Base-by-base conservation (phyloP, 441 rosid genomes). In the Erysimum pusillum region DNA sequence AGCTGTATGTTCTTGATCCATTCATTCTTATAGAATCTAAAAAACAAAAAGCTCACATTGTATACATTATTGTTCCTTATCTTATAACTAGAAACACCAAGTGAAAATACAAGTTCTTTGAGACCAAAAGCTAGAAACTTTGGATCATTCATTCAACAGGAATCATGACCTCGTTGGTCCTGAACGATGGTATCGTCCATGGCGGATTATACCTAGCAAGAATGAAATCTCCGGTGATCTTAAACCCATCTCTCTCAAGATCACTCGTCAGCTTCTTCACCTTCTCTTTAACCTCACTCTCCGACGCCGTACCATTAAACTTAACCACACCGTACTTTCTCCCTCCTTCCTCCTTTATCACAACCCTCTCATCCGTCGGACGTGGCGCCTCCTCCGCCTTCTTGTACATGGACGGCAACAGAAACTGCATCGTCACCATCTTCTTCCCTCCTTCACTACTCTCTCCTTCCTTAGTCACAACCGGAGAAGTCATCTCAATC, bases 121-220 rank as follows among this genome's bases (percentile, higher is more conserved):
- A 39, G 10, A 69, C 17, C 7, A 28, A 65, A 65, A 77, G 77
- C 56, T 66, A 0, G 2, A 28, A 36, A 56, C 75, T 36, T 70
- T 20, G 39, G 62, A 56, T 25, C 69, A 28, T 4, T 91, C 86
- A 90, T 76, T 90, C 96, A 18, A 94, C 78, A 18, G 97, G 91
- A 45, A 91, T 77, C 94, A 91, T 85, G 45, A 92, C 85, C 78
- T 91, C 98, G 22, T 95, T 91, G 46, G 96, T 89, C 84, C 90
- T 90, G 36, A 89, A 83, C 44, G 86, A 71, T 15, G 97, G 96
- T 64, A 95, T 48, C 45, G 98, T 90, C 92, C 93, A 92, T 1
- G 98, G 97, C 0, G 98, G 99, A 54, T 92, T 95, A 75, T 86
- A 91, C 90, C 99, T 89, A 58, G 87, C 96, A 74, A 92, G 83